Evolutionary conservation across 2,329 filamentous ascomycete species (phyloP), one percentile per base, ranked within the genome.

Genomic region (Botrytis deweyae): DNA sequence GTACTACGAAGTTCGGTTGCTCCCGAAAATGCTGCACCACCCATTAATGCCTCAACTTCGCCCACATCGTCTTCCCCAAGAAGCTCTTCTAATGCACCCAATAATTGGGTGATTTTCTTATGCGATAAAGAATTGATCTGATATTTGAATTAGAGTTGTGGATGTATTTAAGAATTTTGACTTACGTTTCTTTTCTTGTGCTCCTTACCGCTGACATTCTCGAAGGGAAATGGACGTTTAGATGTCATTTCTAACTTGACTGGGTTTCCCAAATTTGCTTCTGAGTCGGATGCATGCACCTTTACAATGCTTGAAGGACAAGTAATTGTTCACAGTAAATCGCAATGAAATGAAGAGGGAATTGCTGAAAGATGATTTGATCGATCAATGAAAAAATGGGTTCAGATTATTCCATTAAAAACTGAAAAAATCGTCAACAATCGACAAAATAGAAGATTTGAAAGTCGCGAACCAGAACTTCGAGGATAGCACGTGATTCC

Each of bases 11-110:
- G 76, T 58, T 77, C 73, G 38, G 70, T n/a, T 64, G 76, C 78
- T 73, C 75, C 72, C 22, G 70, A 74, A 38, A 78, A 40, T 46
- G 75, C 74, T 36, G 77, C 72, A 22, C 78, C 73, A 4, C 77
- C 78, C 29, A 80, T 72, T 18, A 72, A 18, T 8, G 71, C 68
- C 44, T 74, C 42, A 14, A 76, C 72, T 40, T 76, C 76, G 44
- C 76, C 73, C 55, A 69, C 68, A 29, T 63, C 74, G 63, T 77
- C 73, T 65, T 76, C 77, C 40, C 76, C 74, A 38, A 80, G 70
- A 29, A 74, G 72, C 12, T 79, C 77, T 55, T 80, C 76, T 42
- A 81, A 70, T 44, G 78, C 77, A 68, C 62, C 72, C n/a, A 80
- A 65, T 36, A 81, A 76, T 49, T 74, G 78, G 36, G 73, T 69